A percentile compares a stretch with the other conserved stretches of the same genome.
phyloP scores from a whole-genome alignment of 2,329 filamentous ascomycete species.

The Diplodia intermedia region DNA sequence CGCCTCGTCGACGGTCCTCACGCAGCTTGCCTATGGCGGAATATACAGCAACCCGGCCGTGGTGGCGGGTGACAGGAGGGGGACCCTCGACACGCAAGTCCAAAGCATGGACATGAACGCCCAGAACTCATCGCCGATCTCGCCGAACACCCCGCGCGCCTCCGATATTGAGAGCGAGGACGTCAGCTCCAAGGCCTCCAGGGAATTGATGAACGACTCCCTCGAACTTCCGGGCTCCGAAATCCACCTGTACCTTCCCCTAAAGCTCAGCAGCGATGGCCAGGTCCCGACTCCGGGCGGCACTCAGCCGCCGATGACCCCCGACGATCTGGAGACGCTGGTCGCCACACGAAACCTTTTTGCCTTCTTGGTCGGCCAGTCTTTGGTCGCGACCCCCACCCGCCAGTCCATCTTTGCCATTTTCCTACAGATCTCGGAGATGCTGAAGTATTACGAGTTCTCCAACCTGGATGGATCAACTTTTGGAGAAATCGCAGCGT shows the following conservation, averaged over 20 bases:
- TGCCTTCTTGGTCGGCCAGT: constrained; percentile 68
- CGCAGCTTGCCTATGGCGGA: constrained; percentile 62
- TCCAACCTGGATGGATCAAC: constrained; percentile 68
- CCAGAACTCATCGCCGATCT: constrained; percentile 38
- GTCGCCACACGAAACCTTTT: constrained; percentile 69
- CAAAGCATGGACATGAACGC: constrained; percentile 41
- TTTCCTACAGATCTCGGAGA: constrained; percentile 65
- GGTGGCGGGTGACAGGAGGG: constrained; percentile 40
- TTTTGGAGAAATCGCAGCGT: constrained; percentile 66
- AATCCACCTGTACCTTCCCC: constrained; percentile 65
- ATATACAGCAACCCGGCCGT: constrained; percentile 50
- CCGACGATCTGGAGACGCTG: constrained; percentile 63
- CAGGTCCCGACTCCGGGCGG: constrained; percentile 43
- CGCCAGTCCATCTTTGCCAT: constrained; percentile 64
- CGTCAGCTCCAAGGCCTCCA: constrained; percentile 56
- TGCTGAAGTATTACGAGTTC: constrained; percentile 65
- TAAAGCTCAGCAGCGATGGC: constrained; percentile 61
- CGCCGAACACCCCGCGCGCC: constrained; percentile 39
- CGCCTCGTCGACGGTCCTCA: constrained; percentile 63
- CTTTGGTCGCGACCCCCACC: constrained; percentile 64
- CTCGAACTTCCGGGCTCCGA: constrained; percentile 57
- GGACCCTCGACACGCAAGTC: constrained; percentile 38
- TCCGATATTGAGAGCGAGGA: constrained; percentile 46
- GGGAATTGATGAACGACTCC: constrained; percentile 54
- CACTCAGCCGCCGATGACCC: constrained; percentile 41